A percentile compares a stretch with the other conserved stretches of the same genome.
phyloP scores from a whole-genome alignment of 192 early-diverging fungal genomes.

The Pecoramyces ruminantium region DNA sequence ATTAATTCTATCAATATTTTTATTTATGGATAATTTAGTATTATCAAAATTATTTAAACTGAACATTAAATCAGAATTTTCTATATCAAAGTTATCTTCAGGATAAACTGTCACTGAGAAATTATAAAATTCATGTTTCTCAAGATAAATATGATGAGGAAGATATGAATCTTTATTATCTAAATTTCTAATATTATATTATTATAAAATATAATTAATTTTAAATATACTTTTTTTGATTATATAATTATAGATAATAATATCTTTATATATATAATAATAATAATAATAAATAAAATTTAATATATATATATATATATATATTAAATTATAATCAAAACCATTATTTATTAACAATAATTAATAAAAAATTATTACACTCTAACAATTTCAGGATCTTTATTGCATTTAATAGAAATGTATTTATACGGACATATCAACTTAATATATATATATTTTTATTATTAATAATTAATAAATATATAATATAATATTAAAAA shows the following conservation, averaged over 20 bases:
- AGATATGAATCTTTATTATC: neutral
- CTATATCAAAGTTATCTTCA: neutral
- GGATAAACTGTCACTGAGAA: neutral
- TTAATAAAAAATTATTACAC: neutral
- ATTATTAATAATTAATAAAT: too few relatives aligned
- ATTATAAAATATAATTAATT: too few relatives aligned
- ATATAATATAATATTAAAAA: too few relatives aligned
- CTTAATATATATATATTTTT: neutral
- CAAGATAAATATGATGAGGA: neutral
- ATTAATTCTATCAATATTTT: neutral
- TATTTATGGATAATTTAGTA: neutral
- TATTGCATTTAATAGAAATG: neutral
- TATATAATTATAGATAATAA: too few relatives aligned
- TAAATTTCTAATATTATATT: neutral
- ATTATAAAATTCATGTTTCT: neutral
- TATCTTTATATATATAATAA: too few relatives aligned
- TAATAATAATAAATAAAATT: too few relatives aligned
- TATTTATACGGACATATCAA: neutral
- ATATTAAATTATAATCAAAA: too few relatives aligned
- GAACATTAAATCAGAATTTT: neutral
- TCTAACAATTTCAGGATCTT: neutral
- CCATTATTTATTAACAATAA: too few relatives aligned
- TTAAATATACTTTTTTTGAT: too few relatives aligned
- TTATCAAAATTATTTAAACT: neutral
- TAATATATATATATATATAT: too few relatives aligned